Base-by-base conservation (phyloP, 176 grass and related monocot genomes). In the Triticum turgidum region DNA sequence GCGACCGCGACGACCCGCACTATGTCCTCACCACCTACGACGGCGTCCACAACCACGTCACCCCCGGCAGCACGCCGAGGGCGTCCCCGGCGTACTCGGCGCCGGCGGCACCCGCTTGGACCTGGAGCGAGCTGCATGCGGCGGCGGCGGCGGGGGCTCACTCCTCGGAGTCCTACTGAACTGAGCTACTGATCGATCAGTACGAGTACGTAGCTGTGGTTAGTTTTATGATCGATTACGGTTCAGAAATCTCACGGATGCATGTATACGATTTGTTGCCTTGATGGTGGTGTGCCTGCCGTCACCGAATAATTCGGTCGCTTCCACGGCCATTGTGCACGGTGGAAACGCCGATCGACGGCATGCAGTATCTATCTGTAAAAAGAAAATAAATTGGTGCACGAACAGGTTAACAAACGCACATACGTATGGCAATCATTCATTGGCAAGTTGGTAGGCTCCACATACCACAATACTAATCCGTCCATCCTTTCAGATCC, bases 11-110 rank as follows among this genome's bases (percentile, higher is more conserved):
- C 58, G 97, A 99, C 80, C 77, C 77, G 3, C 69, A 62, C 61
- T 99, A 90, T 63, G 92, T 99, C 35, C 32, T 99, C 88, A 97
- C 94, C 29, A 90, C 89, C n/a, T 99, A 99, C 79, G 97, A 97
- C 69, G 97, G 97, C 69, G 80, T 94, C 29, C 97, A 99, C 81
- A 99, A 97, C 82, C 97, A 99, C 87, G 70, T 85, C 27, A 75
- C 75, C 15, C 93, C 90, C 10, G 54, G 82, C 49, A 20, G 1
- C 38, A 42, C 76, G 2, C 20, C 54, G 18, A 14, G 24, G 52
- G 6, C 22, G 41, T 9, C 47, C 5, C 5, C 44, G 62, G 42
- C 69, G 11, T 56, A 49, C 68, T 41, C 75, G 24, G 4, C 61
- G 45, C 42, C 66, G 4, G 4, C 63, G 12, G 15, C 78, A 27